Evolutionary conservation across 1,284 basidiomycete genomes (phyloP).

Genomic region (Bjerkandera adusta): DNA sequence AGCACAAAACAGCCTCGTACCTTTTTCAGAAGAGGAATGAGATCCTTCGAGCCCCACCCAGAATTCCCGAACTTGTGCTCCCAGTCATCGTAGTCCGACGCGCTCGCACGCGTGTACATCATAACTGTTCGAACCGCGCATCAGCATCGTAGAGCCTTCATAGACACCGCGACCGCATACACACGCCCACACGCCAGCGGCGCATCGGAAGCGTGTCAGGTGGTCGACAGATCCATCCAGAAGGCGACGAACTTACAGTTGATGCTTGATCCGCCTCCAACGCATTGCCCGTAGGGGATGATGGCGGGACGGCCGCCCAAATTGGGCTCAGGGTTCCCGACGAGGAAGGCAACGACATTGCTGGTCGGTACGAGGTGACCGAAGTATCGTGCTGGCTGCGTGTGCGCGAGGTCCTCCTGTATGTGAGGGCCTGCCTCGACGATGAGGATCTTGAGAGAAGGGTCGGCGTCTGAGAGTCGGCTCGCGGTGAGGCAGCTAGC

Average conservation of each 20-base stretch:
- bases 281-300: conserved; percentile 37
- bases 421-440: conserved; percentile 37
- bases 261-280: conserved; percentile 52
- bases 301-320: conserved; percentile 37
- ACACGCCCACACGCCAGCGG: too few relatives aligned
- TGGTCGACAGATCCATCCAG: background rate
- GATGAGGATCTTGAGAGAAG: conserved; percentile 3
- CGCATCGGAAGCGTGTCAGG: too few relatives aligned
- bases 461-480: background rate
- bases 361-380: conserved; percentile 31
- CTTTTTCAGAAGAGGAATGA: conserved; percentile 47
- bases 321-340: conserved; percentile 35
- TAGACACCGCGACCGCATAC: too few relatives aligned
- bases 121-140: too few relatives aligned
- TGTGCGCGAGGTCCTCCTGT: conserved; percentile 35
- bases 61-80: conserved; percentile 38
- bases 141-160: background rate
- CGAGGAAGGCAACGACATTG: conserved; percentile 39
- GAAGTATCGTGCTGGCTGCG: conserved; percentile 43
- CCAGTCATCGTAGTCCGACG: conserved; percentile 55
- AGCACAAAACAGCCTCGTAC: conserved; percentile 22
- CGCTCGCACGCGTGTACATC: conserved; percentile 37
- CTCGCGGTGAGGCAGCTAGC: background rate
- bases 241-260: conserved; percentile 40
- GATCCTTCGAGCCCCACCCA: conserved; percentile 45